Evolutionary conservation across 2,329 filamentous ascomycete genomes (phyloP), one percentile per base, ranked within the genome.

Genomic region (Colletotrichum coccodes): DNA sequence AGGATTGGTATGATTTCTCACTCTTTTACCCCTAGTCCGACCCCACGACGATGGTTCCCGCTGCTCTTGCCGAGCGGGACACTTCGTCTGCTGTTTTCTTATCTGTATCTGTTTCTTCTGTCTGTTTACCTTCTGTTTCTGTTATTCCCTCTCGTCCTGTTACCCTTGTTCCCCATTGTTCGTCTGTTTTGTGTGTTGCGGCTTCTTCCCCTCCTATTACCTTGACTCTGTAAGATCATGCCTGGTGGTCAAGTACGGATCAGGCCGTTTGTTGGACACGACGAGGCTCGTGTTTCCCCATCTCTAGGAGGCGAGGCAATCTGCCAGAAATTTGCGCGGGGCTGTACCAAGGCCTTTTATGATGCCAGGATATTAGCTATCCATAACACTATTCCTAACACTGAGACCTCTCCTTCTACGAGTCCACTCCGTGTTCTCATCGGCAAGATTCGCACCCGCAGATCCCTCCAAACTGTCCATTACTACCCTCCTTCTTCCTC

Each of bases 51-150:
- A 23, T 9, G 18, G n/a, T 49, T 26, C 53, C 53, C 7, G 54
- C 53, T 36, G 53, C 61, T 30, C 23, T 64, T 23, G 53, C 61
- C 21, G 61, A 64, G 34, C 59, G 52, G 61, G 42, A 59, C 16
- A 9, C 57, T 40, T 18, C 53, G 6, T 16, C 52, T n/a, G 18
- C 21, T 23, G 32, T 23, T 32, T 47, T 42, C 42, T 26, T n/a
- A n/a, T n/a, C n/a, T n/a, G n/a, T n/a, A n/a, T n/a, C n/a, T n/a
- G n/a, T n/a, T n/a, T n/a, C n/a, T n/a, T n/a, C n/a, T n/a, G n/a
- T n/a, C n/a, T n/a, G n/a, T n/a, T n/a, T n/a, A n/a, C 26, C 42
- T 23, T 32, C 18, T 30, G 9, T 8, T 40, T 49, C 42, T 49
- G 42, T 18, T 40, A n/a, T 18, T 23, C 26, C 60, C 38, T 26